Evolutionary conservation across 306 rosid species (phyloP).

Genomic region (Casuarina glauca): DNA sequence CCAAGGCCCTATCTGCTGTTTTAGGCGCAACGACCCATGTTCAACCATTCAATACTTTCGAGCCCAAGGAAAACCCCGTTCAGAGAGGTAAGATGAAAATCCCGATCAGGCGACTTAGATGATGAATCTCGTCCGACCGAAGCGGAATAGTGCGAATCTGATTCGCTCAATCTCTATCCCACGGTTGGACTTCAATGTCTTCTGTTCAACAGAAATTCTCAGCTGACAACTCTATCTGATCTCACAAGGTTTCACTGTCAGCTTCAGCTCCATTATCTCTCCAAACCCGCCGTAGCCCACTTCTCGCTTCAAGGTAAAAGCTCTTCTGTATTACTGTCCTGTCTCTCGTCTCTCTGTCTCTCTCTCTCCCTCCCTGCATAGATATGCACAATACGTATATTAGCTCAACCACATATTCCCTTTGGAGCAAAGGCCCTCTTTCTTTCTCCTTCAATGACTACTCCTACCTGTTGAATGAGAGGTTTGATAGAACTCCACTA

Average conservation of each 20-base stretch:
- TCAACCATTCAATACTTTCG: no score
- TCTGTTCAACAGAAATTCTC: background rate
- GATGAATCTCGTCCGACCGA: no score
- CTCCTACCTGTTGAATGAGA: slow-evolving; percentile 52
- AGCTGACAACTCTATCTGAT: slow-evolving; percentile 25
- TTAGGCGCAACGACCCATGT: no score
- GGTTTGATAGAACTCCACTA: slow-evolving; percentile 57
- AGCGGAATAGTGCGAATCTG: background rate
- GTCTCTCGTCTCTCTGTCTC: background rate
- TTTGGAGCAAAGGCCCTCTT: slow-evolving; percentile 51
- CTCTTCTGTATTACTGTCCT: background rate
- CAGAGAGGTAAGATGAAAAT: no score
- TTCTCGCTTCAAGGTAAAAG: slow-evolving; percentile 36
- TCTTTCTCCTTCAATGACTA: slow-evolving; percentile 57
- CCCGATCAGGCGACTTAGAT: no score
- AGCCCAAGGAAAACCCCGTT: no score
- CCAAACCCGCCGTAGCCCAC: slow-evolving; percentile 23
- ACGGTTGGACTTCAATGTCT: background rate
- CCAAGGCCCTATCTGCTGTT: no score
- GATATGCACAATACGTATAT: slow-evolving; percentile 56
- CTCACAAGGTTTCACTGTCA: slow-evolving; percentile 23
- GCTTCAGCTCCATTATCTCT: slow-evolving; percentile 27
- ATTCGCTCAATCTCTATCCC: background rate
- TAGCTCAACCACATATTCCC: slow-evolving; percentile 58
- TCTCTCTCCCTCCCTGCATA: slow-evolving; percentile 10